A percentile compares a stretch with the other conserved stretches of the same genome.
phyloP scores from a whole-genome alignment of 257 asterid genomes.

The Henckelia pumila region DNA sequence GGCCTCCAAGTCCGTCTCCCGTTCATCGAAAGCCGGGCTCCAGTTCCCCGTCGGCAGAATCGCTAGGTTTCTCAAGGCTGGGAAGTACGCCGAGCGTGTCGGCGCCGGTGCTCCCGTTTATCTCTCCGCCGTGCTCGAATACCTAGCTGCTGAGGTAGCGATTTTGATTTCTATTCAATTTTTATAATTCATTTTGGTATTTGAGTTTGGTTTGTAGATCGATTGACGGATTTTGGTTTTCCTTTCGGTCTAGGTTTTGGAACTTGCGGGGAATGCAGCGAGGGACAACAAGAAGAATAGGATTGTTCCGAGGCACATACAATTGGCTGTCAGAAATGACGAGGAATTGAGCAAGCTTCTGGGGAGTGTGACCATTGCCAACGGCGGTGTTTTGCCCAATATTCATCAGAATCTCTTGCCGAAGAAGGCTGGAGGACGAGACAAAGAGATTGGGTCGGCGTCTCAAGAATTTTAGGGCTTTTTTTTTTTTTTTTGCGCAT shows the following conservation, averaged over 20 bases:
- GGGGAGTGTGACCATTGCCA: conserved; percentile 58
- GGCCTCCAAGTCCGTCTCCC: conserved; percentile 50
- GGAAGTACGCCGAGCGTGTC: conserved; percentile 62
- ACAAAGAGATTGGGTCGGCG: conserved; percentile 49
- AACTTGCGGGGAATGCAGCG: conserved; percentile 71
- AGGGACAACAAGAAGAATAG: conserved; percentile 68
- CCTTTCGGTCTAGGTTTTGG: conserved; percentile 38
- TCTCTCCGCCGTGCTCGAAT: conserved; percentile 64
- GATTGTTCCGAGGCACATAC: conserved; percentile 67
- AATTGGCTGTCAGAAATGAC: conserved; percentile 66
- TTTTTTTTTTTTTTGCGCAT: too few species aligned
- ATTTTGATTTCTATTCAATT: background rate
- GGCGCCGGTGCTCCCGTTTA: conserved; percentile 74
- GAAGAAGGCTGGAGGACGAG: conserved; percentile 41
- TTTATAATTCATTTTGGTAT: background rate
- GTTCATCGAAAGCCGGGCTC: conserved; percentile 57
- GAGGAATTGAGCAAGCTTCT: conserved; percentile 63
- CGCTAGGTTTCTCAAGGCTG: conserved; percentile 61
- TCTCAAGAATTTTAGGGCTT: conserved; percentile 56
- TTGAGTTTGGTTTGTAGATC: background rate
- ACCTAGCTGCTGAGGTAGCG: conserved; percentile 64
- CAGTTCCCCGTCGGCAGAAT: conserved; percentile 71
- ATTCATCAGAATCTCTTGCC: conserved; percentile 56
- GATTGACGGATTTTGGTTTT: background rate
- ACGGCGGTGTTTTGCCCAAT: conserved; percentile 68